These are phyloP conservation scores for Penicillium malachiteum DNA, from an alignment of 495 filamentous ascomycete genomes.

Conservation along the genomic window DNA sequence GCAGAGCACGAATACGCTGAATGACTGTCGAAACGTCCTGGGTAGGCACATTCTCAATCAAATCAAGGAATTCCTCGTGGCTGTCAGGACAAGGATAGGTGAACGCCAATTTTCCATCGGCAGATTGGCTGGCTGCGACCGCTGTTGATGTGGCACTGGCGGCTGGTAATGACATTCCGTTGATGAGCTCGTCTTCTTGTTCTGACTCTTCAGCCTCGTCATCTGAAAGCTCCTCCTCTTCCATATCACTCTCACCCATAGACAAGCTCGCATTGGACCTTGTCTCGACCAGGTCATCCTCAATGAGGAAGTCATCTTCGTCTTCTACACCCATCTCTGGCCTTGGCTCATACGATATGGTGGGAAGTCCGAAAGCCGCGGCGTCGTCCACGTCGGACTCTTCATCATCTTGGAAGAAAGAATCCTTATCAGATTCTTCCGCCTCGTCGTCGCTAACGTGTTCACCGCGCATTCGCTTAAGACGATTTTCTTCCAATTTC, in stretches of 20 bases:
- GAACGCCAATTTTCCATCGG: slow-evolving; percentile 62
- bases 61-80: slow-evolving; percentile 68
- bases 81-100: slow-evolving; percentile 81
- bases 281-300: slow-evolving; percentile 73
- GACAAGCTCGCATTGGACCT: slow-evolving; percentile 54
- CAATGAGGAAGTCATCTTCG: slow-evolving; percentile 88
- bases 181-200: slow-evolving; percentile 47
- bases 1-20: slow-evolving; percentile 80
- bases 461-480: slow-evolving; percentile 48
- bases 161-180: slow-evolving; percentile 34
- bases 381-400: slow-evolving; percentile 50
- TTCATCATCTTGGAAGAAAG: slow-evolving; percentile 42
- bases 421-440: slow-evolving; percentile 48
- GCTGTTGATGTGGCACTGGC: slow-evolving; percentile 24
- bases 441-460: slow-evolving; percentile 41
- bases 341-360: slow-evolving; percentile 25
- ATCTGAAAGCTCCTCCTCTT: slow-evolving; percentile 47
- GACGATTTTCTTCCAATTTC: slow-evolving; percentile 73
- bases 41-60: slow-evolving; percentile 56
- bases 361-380: slow-evolving; percentile 53
- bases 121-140: slow-evolving; percentile 31
- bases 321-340: slow-evolving; percentile 65
- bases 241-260: slow-evolving; percentile 52
- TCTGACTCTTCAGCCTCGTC: slow-evolving; percentile 47
- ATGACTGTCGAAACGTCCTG: slow-evolving; percentile 74